Evolutionary conservation across 1,284 basidiomycete species (phyloP).

Genomic region (Ceratobasidium theobromae): DNA sequence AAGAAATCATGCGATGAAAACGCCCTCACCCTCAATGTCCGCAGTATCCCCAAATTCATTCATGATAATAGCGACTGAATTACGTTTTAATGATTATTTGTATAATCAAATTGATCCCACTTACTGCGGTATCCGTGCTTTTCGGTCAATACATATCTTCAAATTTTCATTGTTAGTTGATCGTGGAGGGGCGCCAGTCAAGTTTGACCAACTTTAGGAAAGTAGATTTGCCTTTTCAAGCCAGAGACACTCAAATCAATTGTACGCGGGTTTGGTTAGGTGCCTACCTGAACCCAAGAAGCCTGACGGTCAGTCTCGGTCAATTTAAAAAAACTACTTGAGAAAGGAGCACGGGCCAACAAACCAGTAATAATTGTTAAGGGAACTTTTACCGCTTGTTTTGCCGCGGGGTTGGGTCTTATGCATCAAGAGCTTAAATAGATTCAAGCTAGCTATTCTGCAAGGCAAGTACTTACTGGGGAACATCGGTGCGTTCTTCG

Average conservation of each 20-base stretch:
- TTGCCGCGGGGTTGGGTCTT: neutral
- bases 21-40: constrained; percentile 47
- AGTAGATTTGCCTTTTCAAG: neutral
- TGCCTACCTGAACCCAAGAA: constrained; percentile 75
- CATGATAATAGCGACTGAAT: constrained; percentile 86
- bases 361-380: constrained; percentile 89
- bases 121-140: constrained; percentile 80
- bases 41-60: constrained; percentile 82
- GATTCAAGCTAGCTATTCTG: neutral
- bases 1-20: constrained; percentile 5
- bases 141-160: constrained; percentile 83
- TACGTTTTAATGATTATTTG: neutral
- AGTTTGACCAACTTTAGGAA: constrained; percentile 6
- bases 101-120: neutral
- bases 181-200: neutral
- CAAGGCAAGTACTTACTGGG: neutral
- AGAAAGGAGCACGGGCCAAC: constrained; percentile 51
- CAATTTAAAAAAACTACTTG: neutral
- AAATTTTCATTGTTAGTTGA: constrained; percentile 1
- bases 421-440: neutral
- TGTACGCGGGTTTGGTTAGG: too few relatives aligned
- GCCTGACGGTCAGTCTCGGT: constrained; percentile 62
- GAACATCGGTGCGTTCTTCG: neutral
- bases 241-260: neutral
- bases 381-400: constrained; percentile 56